These are phyloP conservation scores for Diaporthe sp. DNA, from an alignment of 2,329 filamentous ascomycete species.

Conservation along the genomic window DNA sequence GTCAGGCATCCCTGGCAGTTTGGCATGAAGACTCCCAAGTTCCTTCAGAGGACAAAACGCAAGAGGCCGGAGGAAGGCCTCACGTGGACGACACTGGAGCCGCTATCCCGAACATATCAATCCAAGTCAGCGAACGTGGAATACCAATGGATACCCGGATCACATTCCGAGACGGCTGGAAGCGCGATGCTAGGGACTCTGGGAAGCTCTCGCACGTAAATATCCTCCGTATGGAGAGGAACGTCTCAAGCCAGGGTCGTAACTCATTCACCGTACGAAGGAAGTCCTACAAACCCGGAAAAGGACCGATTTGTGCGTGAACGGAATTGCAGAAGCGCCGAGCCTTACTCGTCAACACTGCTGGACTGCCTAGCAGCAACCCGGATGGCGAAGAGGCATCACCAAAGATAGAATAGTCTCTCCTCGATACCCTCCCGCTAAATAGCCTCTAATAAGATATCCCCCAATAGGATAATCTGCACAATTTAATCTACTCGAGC, in stretches of 20 bases:
- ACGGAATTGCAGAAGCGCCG: neutral
- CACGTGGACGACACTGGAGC: slow-evolving; percentile 17
- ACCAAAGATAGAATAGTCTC: neutral
- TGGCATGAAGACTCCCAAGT: slow-evolving; percentile 21
- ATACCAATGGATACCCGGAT: neutral
- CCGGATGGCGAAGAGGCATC: neutral
- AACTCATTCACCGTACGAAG: neutral
- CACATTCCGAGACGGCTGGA: neutral
- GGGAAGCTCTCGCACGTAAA: neutral
- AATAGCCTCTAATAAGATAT: too few species aligned
- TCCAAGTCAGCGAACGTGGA: slow-evolving; percentile 2
- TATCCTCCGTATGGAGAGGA: neutral
- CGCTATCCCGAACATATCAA: slow-evolving; percentile 7
- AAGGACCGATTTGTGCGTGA: neutral
- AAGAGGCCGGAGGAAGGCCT: neutral
- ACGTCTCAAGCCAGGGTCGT: neutral
- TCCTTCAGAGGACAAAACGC: slow-evolving; percentile 6
- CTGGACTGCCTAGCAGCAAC: neutral
- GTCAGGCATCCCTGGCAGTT: slow-evolving; percentile 18
- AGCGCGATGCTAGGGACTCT: neutral
- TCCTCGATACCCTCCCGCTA: too few species aligned
- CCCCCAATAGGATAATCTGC: too few species aligned
- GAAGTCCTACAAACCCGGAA: neutral
- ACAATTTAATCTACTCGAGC: too few species aligned
- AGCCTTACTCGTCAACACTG: neutral